Base-by-base conservation (phyloP, 495 filamentous ascomycete species). In the Haplographium delicatum region DNA sequence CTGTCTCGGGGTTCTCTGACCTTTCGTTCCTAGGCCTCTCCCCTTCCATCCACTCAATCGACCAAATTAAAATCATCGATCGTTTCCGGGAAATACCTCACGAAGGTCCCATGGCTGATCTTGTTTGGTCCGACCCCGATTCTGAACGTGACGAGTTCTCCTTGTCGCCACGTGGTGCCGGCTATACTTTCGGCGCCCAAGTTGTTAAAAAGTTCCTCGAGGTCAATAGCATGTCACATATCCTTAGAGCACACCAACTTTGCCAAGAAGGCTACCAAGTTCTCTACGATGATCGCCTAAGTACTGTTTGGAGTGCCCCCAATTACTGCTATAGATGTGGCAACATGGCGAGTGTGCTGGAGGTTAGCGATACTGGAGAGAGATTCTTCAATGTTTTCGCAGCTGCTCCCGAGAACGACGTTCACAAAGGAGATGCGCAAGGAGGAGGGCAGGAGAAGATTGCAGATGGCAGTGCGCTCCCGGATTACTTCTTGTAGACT, bases 31-130 rank as follows among this genome's bases (percentile, higher is more conserved):
- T 48, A 81, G 81, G 93, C 8, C 80, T 97, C 24, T 95, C 88
- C 5, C 93, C 93, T 0, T 94, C 88, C 4, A 97, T 98, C 57
- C 93, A 98, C 66, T 95, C 88, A 15, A 95, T 98, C 62, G 93
- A 98, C 63, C 93, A 98, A 67, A 97, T 98, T 71, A 98, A 98
- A 67, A 91, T 97, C 62, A 96, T 98, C 63, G 93, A 98, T 71
- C 88, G 93, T 5, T 98, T 96, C 71, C 81, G 93, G 34, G 93
- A 98, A 63, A 98, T 98, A 41, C 93, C 93, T 1, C 93, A 98
- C 67, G 93, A 98, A 67, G 93, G 93, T 0, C 93, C 93, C 4
- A 98, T 98, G 93, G 93, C 93, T n/a, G 93, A 98, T 63, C 70
- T 98, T 4, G 93, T 98, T 15, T 98, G 93, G 93, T 94, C 88